Evolutionary conservation across 257 asterid genomes (phyloP).

Genomic region (Coffea eugenioides): DNA sequence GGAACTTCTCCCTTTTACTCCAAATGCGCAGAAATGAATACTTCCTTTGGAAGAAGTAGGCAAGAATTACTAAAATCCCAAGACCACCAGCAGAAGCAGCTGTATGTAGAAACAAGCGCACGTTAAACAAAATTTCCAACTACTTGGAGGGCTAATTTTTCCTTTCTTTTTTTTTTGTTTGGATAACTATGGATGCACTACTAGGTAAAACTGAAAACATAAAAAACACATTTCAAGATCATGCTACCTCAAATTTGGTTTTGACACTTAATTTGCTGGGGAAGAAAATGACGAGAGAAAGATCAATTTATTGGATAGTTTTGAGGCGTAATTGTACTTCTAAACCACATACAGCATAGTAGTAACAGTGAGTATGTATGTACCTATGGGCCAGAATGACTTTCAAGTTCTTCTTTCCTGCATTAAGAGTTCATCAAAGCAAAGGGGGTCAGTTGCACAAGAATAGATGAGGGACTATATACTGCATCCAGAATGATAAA

Average conservation of each 20-base stretch:
- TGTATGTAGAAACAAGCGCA: background rate
- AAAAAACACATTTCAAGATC: slow-evolving; percentile 8
- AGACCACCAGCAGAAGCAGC: slow-evolving; percentile 5
- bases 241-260: background rate
- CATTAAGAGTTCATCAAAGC: slow-evolving; percentile 3
- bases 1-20: background rate
- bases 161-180: too few species aligned
- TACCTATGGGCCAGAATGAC: slow-evolving; percentile 20
- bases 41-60: background rate
- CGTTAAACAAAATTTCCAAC: too few species aligned
- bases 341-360: background rate
- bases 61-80: background rate
- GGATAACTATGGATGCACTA: slow-evolving; percentile 20
- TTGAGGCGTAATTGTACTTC: background rate
- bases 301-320: background rate
- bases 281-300: background rate
- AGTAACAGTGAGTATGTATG: background rate
- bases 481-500: background rate
- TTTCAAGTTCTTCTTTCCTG: background rate
- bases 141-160: too few species aligned
- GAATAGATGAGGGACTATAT: background rate
- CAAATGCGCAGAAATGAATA: background rate
- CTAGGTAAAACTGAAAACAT: slow-evolving; percentile 36
- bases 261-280: background rate
- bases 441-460: slow-evolving; percentile 2